Evolutionary conservation across 164 flowering plant species (phyloP).

Genomic region (Hamamelis virginiana): DNA sequence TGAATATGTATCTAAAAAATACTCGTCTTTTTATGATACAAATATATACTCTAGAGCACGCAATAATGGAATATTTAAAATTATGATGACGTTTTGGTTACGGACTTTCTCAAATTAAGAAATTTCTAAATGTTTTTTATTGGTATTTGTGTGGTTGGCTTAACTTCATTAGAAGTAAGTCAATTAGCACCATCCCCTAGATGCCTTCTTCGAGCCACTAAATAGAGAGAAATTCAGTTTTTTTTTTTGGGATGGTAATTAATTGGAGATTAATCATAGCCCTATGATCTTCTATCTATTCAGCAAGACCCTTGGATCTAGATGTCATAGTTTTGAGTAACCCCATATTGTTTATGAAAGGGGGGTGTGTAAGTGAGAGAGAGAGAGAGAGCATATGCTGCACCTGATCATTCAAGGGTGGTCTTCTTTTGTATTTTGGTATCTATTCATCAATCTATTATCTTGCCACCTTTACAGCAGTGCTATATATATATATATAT

Average conservation of each 20-base stretch:
- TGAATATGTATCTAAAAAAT: too few species aligned
- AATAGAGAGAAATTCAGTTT: slow-evolving; percentile 10
- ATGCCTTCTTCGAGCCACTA: slow-evolving; percentile 26
- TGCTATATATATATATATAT: too few species aligned
- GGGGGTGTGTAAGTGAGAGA: neutral
- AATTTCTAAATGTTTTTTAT: neutral
- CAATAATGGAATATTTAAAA: too few species aligned
- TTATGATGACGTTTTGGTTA: neutral
- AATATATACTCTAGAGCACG: too few species aligned
- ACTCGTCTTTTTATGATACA: too few species aligned
- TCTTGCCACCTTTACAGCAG: too few species aligned
- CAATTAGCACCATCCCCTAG: slow-evolving; percentile 17
- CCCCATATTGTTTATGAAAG: neutral
- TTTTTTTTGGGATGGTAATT: neutral
- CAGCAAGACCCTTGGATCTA: neutral
- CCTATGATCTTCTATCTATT: neutral
- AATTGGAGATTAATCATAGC: neutral
- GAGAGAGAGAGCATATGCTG: neutral
- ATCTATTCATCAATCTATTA: too few species aligned
- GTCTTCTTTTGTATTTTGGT: too few species aligned
- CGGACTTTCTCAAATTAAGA: slow-evolving; percentile 4
- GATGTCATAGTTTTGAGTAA: neutral
- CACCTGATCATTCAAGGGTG: neutral
- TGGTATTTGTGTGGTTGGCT: neutral
- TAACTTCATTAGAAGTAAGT: slow-evolving; percentile 10